phyloP scores from a whole-genome alignment of 2,329 filamentous ascomycete genomes.

The Penicillium thymicola region DNA sequence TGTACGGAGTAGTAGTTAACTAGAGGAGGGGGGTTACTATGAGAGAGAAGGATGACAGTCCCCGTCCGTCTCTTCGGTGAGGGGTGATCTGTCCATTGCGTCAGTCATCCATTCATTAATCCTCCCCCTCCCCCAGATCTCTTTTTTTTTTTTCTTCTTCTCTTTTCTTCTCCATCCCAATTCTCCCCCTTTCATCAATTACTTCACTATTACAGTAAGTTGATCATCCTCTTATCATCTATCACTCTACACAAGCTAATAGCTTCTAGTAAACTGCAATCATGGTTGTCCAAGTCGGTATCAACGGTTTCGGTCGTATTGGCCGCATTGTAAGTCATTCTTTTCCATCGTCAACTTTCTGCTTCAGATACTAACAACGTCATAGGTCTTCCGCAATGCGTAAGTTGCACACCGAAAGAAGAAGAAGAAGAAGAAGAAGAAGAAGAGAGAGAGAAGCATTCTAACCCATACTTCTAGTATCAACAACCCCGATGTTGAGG shows the following conservation, averaged over 20 bases:
- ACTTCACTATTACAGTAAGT: conserved; percentile 13
- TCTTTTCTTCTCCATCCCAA: conserved; percentile 2
- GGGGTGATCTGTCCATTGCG: conserved; percentile 31
- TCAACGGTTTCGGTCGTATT: conserved; percentile 99
- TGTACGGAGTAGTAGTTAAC: neutral
- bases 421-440: neutral
- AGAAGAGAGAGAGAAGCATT: conserved; percentile 1
- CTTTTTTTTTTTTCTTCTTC: conserved; percentile 14
- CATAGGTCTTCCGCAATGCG: conserved; percentile 90
- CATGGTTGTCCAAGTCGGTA: conserved; percentile 67
- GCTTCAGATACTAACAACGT: conserved; percentile 23
- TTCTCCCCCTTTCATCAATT: conserved; percentile 2
- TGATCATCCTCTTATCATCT: neutral
- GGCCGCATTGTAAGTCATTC: conserved; percentile 70
- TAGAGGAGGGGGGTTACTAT: too few species aligned
- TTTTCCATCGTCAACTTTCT: neutral
- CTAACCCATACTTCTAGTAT: conserved; percentile 49
- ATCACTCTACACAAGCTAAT: conserved; percentile 21
- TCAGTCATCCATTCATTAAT: conserved; percentile 34
- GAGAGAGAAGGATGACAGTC: conserved; percentile 15
- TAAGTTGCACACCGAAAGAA: conserved; percentile 44
- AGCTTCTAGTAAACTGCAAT: conserved; percentile 32
- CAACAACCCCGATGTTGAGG: conserved; percentile 82
- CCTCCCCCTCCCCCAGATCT: conserved; percentile 27
- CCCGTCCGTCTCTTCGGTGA: conserved; percentile 33